Evolutionary conservation across 371 early-diverging fungal species (phyloP).

Genomic region (Saksenaea oblongispora): DNA sequence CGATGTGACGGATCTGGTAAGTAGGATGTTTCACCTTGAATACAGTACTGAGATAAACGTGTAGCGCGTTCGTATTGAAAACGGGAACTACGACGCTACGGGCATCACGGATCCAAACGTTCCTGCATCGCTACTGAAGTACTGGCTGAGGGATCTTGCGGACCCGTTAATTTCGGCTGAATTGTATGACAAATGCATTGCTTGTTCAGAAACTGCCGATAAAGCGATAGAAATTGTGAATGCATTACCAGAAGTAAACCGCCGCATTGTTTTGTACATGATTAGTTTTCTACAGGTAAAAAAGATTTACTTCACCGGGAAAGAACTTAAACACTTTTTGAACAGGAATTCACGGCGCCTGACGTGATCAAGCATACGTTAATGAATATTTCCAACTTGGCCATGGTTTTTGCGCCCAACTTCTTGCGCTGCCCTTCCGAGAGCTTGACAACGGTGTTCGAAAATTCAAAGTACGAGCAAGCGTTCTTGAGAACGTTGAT

Average conservation of each 20-base stretch:
- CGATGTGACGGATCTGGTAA: slow-evolving; percentile 77
- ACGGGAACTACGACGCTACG: slow-evolving; percentile 70
- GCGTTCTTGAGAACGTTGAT: slow-evolving; percentile 45
- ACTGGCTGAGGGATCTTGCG: slow-evolving; percentile 92
- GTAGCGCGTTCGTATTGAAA: slow-evolving; percentile 79
- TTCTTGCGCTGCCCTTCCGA: slow-evolving; percentile 88
- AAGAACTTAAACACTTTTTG: neutral
- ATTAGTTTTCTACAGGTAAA: slow-evolving; percentile 78
- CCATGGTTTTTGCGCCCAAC: slow-evolving; percentile 96
- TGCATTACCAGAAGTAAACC: slow-evolving; percentile 72
- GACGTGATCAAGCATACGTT: slow-evolving; percentile 71
- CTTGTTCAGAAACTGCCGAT: slow-evolving; percentile 52
- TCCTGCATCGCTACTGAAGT: slow-evolving; percentile 89
- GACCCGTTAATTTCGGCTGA: slow-evolving; percentile 88
- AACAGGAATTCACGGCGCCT: slow-evolving; percentile 61
- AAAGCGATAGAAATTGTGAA: slow-evolving; percentile 66
- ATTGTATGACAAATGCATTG: slow-evolving; percentile 75
- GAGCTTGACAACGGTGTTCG: slow-evolving; percentile 72
- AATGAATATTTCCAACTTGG: slow-evolving; percentile 89
- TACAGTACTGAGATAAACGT: neutral
- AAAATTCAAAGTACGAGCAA: slow-evolving; percentile 76
- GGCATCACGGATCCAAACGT: slow-evolving; percentile 88
- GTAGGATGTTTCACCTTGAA: neutral
- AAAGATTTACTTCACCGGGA: neutral
- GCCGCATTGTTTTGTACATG: slow-evolving; percentile 77